phyloP scores from a whole-genome alignment of 2,329 filamentous ascomycete species.

The Phialophora tarda region DNA sequence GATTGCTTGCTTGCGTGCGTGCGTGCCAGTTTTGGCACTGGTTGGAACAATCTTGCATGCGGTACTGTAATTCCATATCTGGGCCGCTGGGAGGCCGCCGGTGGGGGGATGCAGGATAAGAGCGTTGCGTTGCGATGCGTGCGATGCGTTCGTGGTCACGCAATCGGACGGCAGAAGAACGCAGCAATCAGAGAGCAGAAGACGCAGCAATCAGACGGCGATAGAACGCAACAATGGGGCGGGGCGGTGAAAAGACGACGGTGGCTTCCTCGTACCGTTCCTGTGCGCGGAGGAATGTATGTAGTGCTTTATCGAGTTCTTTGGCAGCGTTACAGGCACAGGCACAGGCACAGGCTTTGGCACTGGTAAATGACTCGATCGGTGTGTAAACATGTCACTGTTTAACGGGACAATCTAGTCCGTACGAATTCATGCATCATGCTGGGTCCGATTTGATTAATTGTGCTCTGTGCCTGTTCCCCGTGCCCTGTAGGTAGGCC shows the following conservation, averaged over 20 bases:
- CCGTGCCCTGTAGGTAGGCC: neutral
- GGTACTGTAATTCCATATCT: neutral
- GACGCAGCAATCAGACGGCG: neutral
- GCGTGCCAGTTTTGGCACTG: neutral
- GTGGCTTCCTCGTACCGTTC: no score
- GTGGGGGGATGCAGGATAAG: neutral
- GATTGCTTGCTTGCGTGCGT: neutral
- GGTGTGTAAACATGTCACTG: neutral
- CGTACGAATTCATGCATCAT: neutral
- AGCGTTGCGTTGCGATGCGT: no score
- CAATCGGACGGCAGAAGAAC: neutral
- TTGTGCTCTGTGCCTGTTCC: neutral
- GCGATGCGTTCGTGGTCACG: neutral
- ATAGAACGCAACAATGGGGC: no score
- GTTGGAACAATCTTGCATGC: slow-evolving; percentile 4
- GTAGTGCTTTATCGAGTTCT: no score
- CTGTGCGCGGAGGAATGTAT: no score
- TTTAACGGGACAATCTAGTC: no score
- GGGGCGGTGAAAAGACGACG: no score
- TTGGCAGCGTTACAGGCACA: neutral
- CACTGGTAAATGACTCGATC: neutral
- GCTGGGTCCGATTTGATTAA: neutral
- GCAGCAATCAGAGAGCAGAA: no score
- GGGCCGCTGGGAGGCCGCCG: neutral
- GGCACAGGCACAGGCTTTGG: neutral